Evolutionary conservation across 768 basidiomycete genomes (phyloP).

Genomic region (Rhizopogon sp.): DNA sequence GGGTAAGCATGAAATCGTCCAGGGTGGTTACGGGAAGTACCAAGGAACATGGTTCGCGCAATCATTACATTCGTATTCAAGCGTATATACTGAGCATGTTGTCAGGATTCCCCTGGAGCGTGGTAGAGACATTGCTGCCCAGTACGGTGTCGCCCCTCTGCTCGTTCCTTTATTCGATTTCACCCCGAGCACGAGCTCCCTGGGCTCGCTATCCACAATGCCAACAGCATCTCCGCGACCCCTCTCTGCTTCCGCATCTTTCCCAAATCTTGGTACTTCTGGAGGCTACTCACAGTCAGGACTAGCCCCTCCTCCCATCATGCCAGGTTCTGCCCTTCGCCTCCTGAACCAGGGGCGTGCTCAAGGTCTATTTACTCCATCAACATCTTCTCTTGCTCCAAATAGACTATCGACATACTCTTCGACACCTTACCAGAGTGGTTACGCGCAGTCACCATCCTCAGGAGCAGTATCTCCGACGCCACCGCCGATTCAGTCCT

Average conservation of each 20-base stretch:
- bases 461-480: slow-evolving; percentile 36
- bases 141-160: slow-evolving; percentile 87
- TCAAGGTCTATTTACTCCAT: slow-evolving; percentile 82
- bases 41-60: slow-evolving; percentile 91
- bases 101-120: slow-evolving; percentile 92
- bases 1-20: slow-evolving; percentile 96
- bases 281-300: slow-evolving; percentile 47
- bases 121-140: slow-evolving; percentile 87
- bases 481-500: slow-evolving; percentile 43
- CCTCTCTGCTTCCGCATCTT: slow-evolving; percentile 64
- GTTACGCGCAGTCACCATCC: slow-evolving; percentile 46
- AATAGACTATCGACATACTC: slow-evolving; percentile 47
- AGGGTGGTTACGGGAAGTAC: slow-evolving; percentile 98
- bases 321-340: slow-evolving; percentile 82
- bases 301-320: slow-evolving; percentile 77
- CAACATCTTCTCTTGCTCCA: slow-evolving; percentile 55
- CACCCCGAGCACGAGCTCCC: slow-evolving; percentile 67
- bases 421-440: slow-evolving; percentile 43
- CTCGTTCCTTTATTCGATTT: slow-evolving; percentile 92
- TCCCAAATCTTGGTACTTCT: slow-evolving; percentile 41
- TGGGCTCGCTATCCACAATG: slow-evolving; percentile 60
- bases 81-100: slow-evolving; percentile 6
- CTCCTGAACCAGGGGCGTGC: slow-evolving; percentile 82
- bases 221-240: slow-evolving; percentile 51
- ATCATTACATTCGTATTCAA: slow-evolving; percentile 3